These are phyloP conservation scores for Mycena rosella DNA, from an alignment of 768 basidiomycete species.

Conservation along the genomic window DNA sequence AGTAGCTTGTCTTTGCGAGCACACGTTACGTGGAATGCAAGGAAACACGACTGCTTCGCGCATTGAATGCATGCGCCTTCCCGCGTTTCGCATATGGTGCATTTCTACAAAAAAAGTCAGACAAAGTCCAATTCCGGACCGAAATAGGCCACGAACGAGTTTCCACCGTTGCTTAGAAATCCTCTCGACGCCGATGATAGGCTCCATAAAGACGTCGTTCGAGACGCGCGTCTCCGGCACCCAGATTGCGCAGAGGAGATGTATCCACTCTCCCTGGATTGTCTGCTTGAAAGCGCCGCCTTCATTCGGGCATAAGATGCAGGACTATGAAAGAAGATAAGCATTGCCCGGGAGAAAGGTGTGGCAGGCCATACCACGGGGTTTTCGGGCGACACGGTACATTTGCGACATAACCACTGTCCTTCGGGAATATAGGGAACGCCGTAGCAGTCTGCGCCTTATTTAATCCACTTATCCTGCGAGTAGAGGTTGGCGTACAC, in stretches of 20 bases:
- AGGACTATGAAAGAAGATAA: constrained; percentile 66
- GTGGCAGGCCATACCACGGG: constrained; percentile 79
- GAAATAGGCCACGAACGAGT: constrained; percentile 68
- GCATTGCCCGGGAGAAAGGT: not conserved
- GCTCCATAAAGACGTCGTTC: constrained; percentile 99
- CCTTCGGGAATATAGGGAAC: constrained; percentile 99
- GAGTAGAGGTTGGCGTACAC: constrained; percentile 33
- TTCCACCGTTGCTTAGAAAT: constrained; percentile 95
- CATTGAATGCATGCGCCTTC: constrained; percentile 97
- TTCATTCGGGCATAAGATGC: constrained; percentile 96
- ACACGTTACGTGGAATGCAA: constrained; percentile 96
- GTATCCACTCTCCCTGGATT: constrained; percentile 91
- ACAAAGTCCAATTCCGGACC: not conserved
- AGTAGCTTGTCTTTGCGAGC: constrained; percentile 88
- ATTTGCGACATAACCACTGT: constrained; percentile 99
- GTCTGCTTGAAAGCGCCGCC: constrained; percentile 99
- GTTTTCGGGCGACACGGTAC: constrained; percentile 96
- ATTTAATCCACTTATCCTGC: not conserved
- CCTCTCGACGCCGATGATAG: constrained; percentile 88
- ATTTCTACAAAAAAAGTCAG: constrained; percentile 52
- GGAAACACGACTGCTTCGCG: constrained; percentile 88
- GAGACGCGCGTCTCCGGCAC: constrained; percentile 93
- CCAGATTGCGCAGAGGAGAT: constrained; percentile 97
- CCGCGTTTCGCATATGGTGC: constrained; percentile 59
- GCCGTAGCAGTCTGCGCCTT: constrained; percentile 91